Evolutionary conservation across 1,284 basidiomycete genomes (phyloP).

Genomic region (Irpex sp.): DNA sequence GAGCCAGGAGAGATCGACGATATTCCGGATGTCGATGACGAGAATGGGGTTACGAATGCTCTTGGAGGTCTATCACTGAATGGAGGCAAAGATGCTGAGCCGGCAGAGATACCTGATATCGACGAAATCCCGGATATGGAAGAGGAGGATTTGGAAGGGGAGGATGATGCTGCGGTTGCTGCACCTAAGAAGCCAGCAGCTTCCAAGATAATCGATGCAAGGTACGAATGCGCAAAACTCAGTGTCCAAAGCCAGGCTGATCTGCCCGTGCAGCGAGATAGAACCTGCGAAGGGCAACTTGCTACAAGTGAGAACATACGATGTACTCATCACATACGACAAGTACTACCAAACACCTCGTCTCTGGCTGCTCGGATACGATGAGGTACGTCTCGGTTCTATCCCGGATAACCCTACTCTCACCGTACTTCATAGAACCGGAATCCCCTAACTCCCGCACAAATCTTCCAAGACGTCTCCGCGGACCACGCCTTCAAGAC

Average conservation of each 20-base stretch:
- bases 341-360: conserved; percentile 97
- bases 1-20: conserved; percentile 68
- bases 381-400: conserved; percentile 61
- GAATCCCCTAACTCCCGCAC: conserved; percentile 76
- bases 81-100: conserved; percentile 37
- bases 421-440: conserved; percentile 55
- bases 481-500: conserved; percentile 98
- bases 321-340: conserved; percentile 99
- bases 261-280: conserved; percentile 36
- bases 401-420: too few species aligned
- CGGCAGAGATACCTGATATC: conserved; percentile 36
- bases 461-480: conserved; percentile 97
- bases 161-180: conserved; percentile 77
- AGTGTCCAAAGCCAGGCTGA: background rate
- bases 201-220: conserved; percentile 19
- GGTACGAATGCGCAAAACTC: conserved; percentile 17
- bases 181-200: conserved; percentile 44
- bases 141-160: conserved; percentile 32
- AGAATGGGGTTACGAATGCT: conserved; percentile 78
- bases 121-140: conserved; percentile 37
- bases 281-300: conserved; percentile 76
- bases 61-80: conserved; percentile 51
- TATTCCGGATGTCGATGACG: conserved; percentile 90
- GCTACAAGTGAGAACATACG: conserved; percentile 94
- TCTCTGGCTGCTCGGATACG: conserved; percentile 92